These are phyloP conservation scores for Chaetomium olivaceum DNA, from an alignment of 2,329 filamentous ascomycete species.

Conservation along the genomic window DNA sequence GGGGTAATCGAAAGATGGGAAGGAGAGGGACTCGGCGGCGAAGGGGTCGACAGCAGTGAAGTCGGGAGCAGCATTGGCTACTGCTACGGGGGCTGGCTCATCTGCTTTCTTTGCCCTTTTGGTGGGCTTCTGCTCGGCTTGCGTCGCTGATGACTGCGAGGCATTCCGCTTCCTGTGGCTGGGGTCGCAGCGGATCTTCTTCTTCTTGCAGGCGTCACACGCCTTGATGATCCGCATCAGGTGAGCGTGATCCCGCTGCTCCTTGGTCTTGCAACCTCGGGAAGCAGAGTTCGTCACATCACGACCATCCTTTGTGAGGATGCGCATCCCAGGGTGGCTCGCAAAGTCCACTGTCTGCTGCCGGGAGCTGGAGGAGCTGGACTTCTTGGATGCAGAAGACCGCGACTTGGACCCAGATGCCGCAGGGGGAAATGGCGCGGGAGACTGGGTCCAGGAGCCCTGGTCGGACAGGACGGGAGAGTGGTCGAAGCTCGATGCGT, in stretches of 20 bases:
- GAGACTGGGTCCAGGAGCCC: conserved; percentile 47
- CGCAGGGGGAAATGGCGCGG: conserved; percentile 34
- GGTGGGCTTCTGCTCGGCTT: conserved; percentile 39
- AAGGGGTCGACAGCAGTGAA: conserved; percentile 25
- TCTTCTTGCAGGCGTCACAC: conserved; percentile 62
- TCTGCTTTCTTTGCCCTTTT: conserved; percentile 46
- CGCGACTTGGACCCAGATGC: conserved; percentile 34
- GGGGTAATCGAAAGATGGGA: conserved; percentile 24
- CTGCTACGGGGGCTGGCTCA: conserved; percentile 19
- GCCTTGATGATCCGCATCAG: conserved; percentile 68
- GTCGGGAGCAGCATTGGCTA: conserved; percentile 29
- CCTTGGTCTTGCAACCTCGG: conserved; percentile 65
- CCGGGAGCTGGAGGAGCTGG: conserved; percentile 35
- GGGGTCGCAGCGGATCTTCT: conserved; percentile 65
- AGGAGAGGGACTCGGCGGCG: conserved; percentile 23
- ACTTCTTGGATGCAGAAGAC: conserved; percentile 32
- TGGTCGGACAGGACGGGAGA: conserved; percentile 53
- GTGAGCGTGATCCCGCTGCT: conserved; percentile 67
- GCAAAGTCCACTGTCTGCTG: conserved; percentile 50
- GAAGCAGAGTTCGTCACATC: conserved; percentile 65
- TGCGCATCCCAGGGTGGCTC: conserved; percentile 63
- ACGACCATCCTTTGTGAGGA: conserved; percentile 62
- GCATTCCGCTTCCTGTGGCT: conserved; percentile 55
- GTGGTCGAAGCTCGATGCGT: conserved; percentile 49
- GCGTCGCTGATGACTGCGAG: conserved; percentile 37